Percentiles rank a stretch among this genome's conserved stretches.
Conservation (phyloP, 148 eudicot species). For the Suaeda aralocaspica region DNA sequence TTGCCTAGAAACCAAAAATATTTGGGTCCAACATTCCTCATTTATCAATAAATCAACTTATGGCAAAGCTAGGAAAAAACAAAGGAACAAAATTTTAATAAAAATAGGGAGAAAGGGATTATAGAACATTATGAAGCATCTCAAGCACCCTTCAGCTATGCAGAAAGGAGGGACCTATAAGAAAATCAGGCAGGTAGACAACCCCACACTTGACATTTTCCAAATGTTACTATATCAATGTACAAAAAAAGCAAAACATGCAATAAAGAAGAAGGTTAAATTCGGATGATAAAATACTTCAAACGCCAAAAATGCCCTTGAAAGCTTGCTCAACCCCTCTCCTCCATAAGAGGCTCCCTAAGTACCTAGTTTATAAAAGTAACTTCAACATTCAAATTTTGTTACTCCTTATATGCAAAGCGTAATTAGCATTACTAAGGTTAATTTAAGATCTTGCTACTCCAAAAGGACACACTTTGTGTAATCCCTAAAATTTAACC, state of each 20-base stretch:
- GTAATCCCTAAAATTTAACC: too few relatives aligned
- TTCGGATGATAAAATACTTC: background rate
- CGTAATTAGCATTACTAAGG: too few relatives aligned
- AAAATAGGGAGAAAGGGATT: background rate
- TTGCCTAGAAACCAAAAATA: too few relatives aligned
- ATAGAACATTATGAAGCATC: background rate
- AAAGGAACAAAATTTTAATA: background rate
- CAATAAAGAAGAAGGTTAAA: background rate
- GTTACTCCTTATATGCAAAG: too few relatives aligned
- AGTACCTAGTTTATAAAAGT: too few relatives aligned
- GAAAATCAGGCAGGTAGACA: background rate
- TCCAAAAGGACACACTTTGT: too few relatives aligned
- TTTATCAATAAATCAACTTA: too few relatives aligned
- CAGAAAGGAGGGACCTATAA: background rate
- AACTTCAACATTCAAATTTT: too few relatives aligned
- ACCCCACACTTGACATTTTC: slow-evolving; percentile 12
- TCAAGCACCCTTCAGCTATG: background rate
- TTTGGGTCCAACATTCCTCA: too few relatives aligned
- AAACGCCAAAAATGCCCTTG: background rate
- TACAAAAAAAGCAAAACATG: background rate
- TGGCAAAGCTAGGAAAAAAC: background rate
- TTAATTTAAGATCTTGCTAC: too few relatives aligned
- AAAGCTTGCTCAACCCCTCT: background rate
- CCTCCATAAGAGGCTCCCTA: background rate
- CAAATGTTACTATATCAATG: background rate